Evolutionary conservation across 78 protist genomes (phyloP), one percentile per base, ranked within the genome.

Genomic region (Dictyostelium citrinum): DNA sequence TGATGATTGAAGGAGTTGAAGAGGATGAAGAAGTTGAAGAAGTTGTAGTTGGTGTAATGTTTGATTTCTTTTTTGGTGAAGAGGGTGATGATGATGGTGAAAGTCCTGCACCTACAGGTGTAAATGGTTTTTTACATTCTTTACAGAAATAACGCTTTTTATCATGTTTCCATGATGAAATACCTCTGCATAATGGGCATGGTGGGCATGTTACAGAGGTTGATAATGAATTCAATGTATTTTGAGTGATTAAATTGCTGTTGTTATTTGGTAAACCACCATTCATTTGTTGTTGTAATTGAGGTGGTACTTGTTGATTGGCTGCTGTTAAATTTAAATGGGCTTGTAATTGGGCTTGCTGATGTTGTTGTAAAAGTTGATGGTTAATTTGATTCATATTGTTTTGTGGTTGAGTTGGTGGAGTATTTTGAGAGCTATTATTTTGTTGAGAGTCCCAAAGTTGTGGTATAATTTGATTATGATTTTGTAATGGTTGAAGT

Each of bases 61-160:
- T 80, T 55, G 84, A 41, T 46, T 46, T 46, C 33, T 55, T 55
- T 55, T 80, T 80, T 33, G 33, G 29, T 16, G 84, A 41, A 16
- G 84, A 80, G 0, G 41, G 24, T 49, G 83, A 37, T 12, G 68
- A 27, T 14, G 58, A 27, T 29, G 84, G 72, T 46, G 83, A 55
- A 2, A n/a, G 17, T 37, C 58, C 81, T n/a, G 31, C 16, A 39
- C 61, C 29, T 9, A 39, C 45, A 60, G 91, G 95, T 2, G 96
- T 91, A 58, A 91, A 91, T 70, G 91, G 82, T 37, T 91, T 91
- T 64, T 78, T 83, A 46, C 96, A 91, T 27, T 71, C 90, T 35
- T 83, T 91, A 35, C 96, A 91, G 70, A 24, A 83, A 81, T 80
- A 91, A 31, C 96, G 45, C 82, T 85, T 84, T 88, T 91, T 91